phyloP scores from a whole-genome alignment of 148 eudicot genomes.

The Limonium bicolor region DNA sequence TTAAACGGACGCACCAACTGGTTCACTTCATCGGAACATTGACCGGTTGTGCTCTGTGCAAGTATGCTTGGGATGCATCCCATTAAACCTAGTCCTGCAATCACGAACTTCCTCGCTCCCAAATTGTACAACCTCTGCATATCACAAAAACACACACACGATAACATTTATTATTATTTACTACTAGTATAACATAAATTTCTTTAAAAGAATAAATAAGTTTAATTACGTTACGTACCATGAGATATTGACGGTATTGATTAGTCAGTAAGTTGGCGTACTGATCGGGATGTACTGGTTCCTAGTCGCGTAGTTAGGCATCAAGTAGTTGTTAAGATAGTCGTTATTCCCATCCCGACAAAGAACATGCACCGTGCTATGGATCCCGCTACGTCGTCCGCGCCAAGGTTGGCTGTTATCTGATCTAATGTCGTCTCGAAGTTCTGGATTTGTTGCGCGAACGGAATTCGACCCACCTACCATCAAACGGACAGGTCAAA shows the following conservation, averaged over 20 bases:
- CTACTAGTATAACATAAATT: too few relatives aligned
- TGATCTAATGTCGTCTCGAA: conserved; percentile 58
- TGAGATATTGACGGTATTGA: conserved; percentile 55
- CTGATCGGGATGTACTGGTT: conserved; percentile 47
- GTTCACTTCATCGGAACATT: conserved; percentile 61
- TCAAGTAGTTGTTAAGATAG: conserved; percentile 88
- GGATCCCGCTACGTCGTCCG: conserved; percentile 28
- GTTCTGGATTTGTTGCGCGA: conserved; percentile 57
- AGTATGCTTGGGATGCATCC: conserved; percentile 86
- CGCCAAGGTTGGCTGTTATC: conserved; percentile 34
- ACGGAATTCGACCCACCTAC: too few relatives aligned
- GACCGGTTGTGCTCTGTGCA: conserved; percentile 33
- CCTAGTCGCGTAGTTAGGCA: conserved; percentile 76
- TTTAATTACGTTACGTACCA: conserved; percentile 19
- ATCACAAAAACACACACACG: too few relatives aligned
- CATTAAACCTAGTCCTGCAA: conserved; percentile 73
- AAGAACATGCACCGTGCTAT: conserved; percentile 48
- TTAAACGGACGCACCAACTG: conserved; percentile 57
- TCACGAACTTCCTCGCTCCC: conserved; percentile 68
- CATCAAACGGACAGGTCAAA: too few relatives aligned
- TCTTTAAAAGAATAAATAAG: too few relatives aligned
- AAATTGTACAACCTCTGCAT: conserved; percentile 69
- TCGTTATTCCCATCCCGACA: conserved; percentile 95
- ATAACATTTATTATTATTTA: too few relatives aligned
- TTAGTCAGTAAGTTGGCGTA: conserved; percentile 51